These are phyloP conservation scores for Lepraria neglecta DNA, from an alignment of 495 filamentous ascomycete genomes.

Conservation along the genomic window DNA sequence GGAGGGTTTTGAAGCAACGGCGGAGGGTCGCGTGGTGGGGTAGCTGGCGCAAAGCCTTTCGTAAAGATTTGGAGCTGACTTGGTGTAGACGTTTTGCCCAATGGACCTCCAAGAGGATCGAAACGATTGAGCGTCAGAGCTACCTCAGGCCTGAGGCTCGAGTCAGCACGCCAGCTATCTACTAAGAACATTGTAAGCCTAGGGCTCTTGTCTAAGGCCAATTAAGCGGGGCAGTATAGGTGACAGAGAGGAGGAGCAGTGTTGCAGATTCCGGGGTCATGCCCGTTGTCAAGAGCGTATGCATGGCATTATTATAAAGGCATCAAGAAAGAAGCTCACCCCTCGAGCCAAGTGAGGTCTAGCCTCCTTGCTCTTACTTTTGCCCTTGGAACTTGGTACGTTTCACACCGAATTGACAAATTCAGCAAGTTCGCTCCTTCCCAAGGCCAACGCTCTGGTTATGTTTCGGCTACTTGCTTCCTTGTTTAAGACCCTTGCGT, in stretches of 20 bases:
- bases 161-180: conserved; percentile 10
- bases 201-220: neutral
- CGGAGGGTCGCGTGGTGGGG: neutral
- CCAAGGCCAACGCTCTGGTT: neutral
- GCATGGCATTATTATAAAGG: neutral
- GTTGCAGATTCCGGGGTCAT: conserved; percentile 12
- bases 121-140: conserved; percentile 11
- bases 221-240: neutral
- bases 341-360: conserved; percentile 12
- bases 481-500: conserved; percentile 19
- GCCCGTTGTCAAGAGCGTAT: conserved; percentile 6
- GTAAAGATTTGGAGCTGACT: conserved; percentile 16
- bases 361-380: conserved; percentile 17
- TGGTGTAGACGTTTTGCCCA: conserved; percentile 1
- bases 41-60: conserved; percentile 12
- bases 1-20: neutral
- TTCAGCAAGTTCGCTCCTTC: neutral
- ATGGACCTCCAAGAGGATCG: conserved; percentile 14
- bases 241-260: neutral
- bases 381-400: conserved; percentile 8
- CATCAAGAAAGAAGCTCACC: conserved; percentile 4
- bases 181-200: conserved; percentile 21
- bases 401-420: conserved; percentile 7
- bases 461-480: conserved; percentile 16
- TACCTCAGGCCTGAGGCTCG: conserved; percentile 4